A percentile compares a stretch with the other conserved stretches of the same genome.
These are phyloP conservation scores for Erigeron canadensis DNA, from an alignment of 129 eudicot genomes.

Conservation along the genomic window DNA sequence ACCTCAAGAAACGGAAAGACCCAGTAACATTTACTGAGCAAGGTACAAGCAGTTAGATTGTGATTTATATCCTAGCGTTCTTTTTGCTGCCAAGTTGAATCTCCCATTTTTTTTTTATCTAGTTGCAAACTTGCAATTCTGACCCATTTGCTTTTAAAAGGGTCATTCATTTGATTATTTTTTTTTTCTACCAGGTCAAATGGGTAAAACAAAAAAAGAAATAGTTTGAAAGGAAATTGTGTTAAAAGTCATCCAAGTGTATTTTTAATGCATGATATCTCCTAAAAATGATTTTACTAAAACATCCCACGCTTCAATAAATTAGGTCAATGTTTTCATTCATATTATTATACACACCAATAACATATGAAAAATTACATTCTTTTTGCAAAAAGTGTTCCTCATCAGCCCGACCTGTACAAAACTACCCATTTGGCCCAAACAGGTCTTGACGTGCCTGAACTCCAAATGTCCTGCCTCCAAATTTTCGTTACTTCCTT, in stretches of 20 bases:
- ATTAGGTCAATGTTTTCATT: too few relatives aligned
- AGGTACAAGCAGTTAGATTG: slow-evolving; percentile 43
- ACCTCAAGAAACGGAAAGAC: slow-evolving; percentile 91
- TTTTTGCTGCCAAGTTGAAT: background rate
- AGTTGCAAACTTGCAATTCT: background rate
- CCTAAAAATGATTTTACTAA: background rate
- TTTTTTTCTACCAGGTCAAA: background rate
- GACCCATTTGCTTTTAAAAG: background rate
- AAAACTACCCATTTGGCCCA: background rate
- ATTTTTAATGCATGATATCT: background rate
- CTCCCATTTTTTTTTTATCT: background rate
- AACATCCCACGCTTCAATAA: background rate
- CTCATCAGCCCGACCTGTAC: background rate
- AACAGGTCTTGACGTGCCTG: background rate
- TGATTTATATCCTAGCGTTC: background rate
- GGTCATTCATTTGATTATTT: background rate
- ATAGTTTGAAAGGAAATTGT: background rate
- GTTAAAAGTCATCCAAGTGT: background rate
- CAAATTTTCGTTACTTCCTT: background rate
- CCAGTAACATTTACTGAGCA: slow-evolving; percentile 79
- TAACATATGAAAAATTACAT: background rate
- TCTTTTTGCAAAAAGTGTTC: background rate
- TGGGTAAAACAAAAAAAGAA: background rate
- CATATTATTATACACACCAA: background rate
- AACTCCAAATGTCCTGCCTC: background rate